Base-by-base conservation (phyloP, 1,139 yeast species). In the Suhomyces anneliseae region DNA sequence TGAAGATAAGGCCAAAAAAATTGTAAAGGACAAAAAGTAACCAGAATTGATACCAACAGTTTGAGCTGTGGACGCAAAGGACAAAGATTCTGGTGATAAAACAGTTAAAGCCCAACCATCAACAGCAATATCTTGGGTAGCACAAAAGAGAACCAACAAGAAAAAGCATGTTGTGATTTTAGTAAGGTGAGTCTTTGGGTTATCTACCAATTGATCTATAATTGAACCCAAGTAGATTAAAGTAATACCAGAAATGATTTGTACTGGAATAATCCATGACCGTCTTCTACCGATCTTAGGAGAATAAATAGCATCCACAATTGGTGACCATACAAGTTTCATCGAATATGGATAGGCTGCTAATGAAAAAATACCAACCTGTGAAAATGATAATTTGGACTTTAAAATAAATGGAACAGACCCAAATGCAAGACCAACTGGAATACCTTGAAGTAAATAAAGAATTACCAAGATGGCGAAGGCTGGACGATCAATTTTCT, bases 61-160 rank as follows among this genome's bases (percentile, higher is more conserved):
- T 65, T 93, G 99, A 0, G 99, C 99, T 0, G 99, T 93, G 5
- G 96, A 88, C 0, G 99, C 99, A 68, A 82, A 93, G n/a, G 95
- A 85, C 49, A 93, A 72, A 19, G 95, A 87, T 38, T 82, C 82
- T 26, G 83, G 84, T 14, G 92, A 83, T 45, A 93, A 72, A 44
- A 93, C 82, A 1, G 97, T 93, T 60, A 93, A 71, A 0, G 98
- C 98, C 99, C 99, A 93, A 7, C 99, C 99, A 68, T 93, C 99
- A 12, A 93, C 99, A 1, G 99, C 98, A 47, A 93, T 93, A 64
- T 93, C 99, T 65, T 93, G 99, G 0, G 99, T 93, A 3, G 99
- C 98, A 69, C 97, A 92, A 50, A 93, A 74, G 50, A 93, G 81
- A 38, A 93, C 93, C 49, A 95, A 70, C 19, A 82, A 54, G 58